Base-by-base conservation (phyloP, 2,329 filamentous ascomycete genomes). In the Dothiorella sarmentorum region DNA sequence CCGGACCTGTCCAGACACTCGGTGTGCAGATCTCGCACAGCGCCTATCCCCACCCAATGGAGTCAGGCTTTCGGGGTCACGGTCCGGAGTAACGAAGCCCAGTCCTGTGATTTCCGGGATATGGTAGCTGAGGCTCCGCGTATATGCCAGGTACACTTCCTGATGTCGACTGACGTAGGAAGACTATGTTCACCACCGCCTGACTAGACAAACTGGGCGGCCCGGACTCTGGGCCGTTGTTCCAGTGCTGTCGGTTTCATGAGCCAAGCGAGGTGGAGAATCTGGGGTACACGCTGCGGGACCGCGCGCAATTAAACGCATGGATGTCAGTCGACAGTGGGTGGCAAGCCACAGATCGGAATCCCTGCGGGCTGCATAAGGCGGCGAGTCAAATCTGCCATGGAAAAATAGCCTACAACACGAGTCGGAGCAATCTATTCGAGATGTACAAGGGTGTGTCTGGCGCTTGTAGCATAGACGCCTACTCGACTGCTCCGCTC, bases 31-130 rank as follows among this genome's bases (percentile, higher is more conserved):
- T 53, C 49, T 26, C 49, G 33, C 45, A 35, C 27, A 24, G 17
- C 13, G 18, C 29, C 10, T 3, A 31, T 17, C 10, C 27, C 7
- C 43, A 11, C 7, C 49, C 24, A 40, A 40, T 13, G 35, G 9
- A n/a, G 17, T 9, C 1, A 7, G 24, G 22, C 11, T 29, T 7
- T 15, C 49, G 35, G 49, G 27, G 35, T 53, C 11, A 35, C 49
- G 49, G 49, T 29, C 49, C 49, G 49, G 49, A 53, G 11, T 29
- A 37, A 53, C 40, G 29, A 53, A 27, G 26, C 4, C 49, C 15
- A 53, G 49, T 53, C 33, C 49, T 53, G 49, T 53, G 49, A 53
- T 53, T 53, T 53, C 49, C 49, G 49, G 49, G 49, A 18, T 29
- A 15, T 29, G 6, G 49, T 53, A 33, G 33, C 49, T 53, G 49